These are phyloP conservation scores for Gymnopus androsaceus DNA, from an alignment of 1,284 basidiomycete genomes.

Conservation along the genomic window DNA sequence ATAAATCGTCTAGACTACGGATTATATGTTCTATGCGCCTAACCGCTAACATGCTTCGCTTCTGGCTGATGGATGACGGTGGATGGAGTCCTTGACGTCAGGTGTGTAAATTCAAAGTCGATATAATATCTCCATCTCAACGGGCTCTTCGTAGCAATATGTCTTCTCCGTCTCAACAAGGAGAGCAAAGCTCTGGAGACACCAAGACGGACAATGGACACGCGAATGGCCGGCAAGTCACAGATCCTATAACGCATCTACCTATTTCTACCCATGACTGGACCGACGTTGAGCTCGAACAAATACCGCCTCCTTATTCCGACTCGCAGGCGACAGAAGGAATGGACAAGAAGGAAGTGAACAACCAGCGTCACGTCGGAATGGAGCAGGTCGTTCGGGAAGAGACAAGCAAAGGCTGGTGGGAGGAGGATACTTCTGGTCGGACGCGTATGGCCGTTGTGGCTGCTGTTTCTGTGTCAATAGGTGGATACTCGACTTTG, in stretches of 20 bases:
- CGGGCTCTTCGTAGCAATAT: background rate
- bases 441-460: constrained; percentile 33
- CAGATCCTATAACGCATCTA: constrained; percentile 41
- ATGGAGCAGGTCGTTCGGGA: constrained; percentile 30
- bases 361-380: constrained; percentile 22
- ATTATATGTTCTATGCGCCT: too few relatives aligned
- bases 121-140: background rate
- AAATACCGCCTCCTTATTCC: constrained; percentile 29
- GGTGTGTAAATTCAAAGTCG: background rate
- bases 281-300: constrained; percentile 36
- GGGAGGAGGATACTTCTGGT: constrained; percentile 30
- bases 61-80: background rate
- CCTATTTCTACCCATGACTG: constrained; percentile 38
- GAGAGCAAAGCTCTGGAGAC: background rate
- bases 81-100: constrained; percentile 12
- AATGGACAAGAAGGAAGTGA: constrained; percentile 20
- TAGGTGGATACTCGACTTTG: constrained; percentile 30
- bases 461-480: constrained; percentile 30
- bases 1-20: too few relatives aligned
- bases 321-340: constrained; percentile 19
- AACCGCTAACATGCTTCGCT: too few relatives aligned
- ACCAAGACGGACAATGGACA: constrained; percentile 3
- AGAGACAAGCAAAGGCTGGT: constrained; percentile 31
- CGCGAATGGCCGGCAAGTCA: constrained; percentile 31
- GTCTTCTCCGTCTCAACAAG: background rate